Evolutionary conservation across 306 rosid species (phyloP), one percentile per base, ranked within the genome.

Genomic region (Argentina anserina): DNA sequence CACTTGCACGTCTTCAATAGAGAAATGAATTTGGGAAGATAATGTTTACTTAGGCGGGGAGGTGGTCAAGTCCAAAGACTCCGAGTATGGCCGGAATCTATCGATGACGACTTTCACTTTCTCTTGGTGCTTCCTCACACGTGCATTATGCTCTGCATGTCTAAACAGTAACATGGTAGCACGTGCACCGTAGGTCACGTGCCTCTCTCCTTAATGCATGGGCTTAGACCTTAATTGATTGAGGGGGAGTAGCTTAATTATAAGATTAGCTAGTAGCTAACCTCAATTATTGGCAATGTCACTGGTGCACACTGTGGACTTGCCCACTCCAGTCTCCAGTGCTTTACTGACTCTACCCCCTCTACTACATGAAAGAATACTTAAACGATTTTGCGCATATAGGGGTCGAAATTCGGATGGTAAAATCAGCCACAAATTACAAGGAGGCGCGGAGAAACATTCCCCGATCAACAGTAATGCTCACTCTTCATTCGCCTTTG

Each of bases 101-200:
- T 71, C 61, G 73, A 73, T 47, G 53, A 74, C 67, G 42, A 37
- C 67, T 36, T 34, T 52, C 60, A 39, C 79, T 64, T 76, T 86
- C 83, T 77, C 74, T 55, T 25, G 43, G 15, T 76, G 73, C 71
- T 78, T 79, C 87, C 79, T 59, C 89, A 79, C 93, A 88, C 92
- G 92, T 87, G 96, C 86, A 61, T 65, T 75, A 50, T 68, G 80
- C 68, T 71, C 75, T n/a, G 52, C 86, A 26, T 77, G 88, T 81
- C 80, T 53, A 33, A 55, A 75, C 79, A 21, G 77, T 65, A 74
- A 77, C 90, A 76, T 86, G 84, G 72, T 77, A 70, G 82, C 91
- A 86, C 75, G 78, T 78, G 86, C 58, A 39, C 21, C 21, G 61
- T n/a, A 31, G 23, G 53, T n/a, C 74, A 40, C 81, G 70, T 69